A percentile compares a stretch with the other conserved stretches of the same genome.
Conservation (phyloP, 768 basidiomycete genomes). For the Pleurotus pulmonarius region DNA sequence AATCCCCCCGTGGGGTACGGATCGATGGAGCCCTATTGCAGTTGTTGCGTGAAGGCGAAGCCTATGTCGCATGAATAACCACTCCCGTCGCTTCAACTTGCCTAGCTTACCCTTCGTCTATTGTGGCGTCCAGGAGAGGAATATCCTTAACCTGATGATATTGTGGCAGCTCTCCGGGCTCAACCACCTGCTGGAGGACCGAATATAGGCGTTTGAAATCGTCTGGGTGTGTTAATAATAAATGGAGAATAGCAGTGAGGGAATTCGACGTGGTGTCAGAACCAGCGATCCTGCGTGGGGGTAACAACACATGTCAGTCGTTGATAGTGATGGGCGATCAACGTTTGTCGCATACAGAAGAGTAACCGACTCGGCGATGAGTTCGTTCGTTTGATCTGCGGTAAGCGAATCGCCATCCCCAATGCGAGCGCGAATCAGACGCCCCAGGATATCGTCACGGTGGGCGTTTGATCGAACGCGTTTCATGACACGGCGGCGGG, state of each 20-base stretch:
- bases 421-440: constrained; percentile 17
- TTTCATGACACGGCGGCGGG: constrained; percentile 17
- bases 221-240: constrained; percentile 17
- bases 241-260: constrained; percentile 20
- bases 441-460: constrained; percentile 22
- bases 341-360: constrained; percentile 18
- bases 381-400: constrained; percentile 16
- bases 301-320: not conserved
- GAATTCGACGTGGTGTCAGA: constrained; percentile 29
- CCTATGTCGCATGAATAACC: too few relatives aligned
- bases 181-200: constrained; percentile 10
- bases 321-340: not conserved
- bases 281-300: constrained; percentile 23
- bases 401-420: constrained; percentile 4
- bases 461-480: constrained; percentile 13
- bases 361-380: constrained; percentile 21
- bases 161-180: constrained; percentile 1
- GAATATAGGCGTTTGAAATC: constrained; percentile 15
- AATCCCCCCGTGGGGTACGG: constrained; percentile 22
- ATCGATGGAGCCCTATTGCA: constrained; percentile 29
- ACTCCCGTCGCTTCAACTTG: too few relatives aligned
- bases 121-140: constrained; percentile 20
- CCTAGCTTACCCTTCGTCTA: constrained; percentile 19
- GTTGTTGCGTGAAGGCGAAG: constrained; percentile 29
- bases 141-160: constrained; percentile 19